A percentile compares a stretch with the other conserved stretches of the same genome.
phyloP scores from a whole-genome alignment of 1,284 basidiomycete species.

The Laetiporus sulphureus region DNA sequence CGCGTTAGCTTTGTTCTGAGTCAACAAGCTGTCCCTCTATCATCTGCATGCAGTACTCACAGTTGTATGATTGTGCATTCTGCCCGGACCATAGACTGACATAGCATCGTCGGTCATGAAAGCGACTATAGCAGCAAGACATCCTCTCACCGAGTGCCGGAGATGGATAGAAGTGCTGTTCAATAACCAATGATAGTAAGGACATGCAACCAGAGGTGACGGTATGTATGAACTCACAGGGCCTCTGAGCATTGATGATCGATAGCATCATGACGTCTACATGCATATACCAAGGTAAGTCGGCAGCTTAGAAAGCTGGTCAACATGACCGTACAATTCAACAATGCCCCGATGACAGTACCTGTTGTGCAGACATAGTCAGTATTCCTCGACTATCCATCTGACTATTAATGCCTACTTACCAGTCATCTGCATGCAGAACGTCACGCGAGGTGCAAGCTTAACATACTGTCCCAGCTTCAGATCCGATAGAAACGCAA shows the following conservation, averaged over 20 bases:
- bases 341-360: slow-evolving; percentile 8
- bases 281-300: not conserved
- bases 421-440: slow-evolving; percentile 40
- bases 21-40: not conserved
- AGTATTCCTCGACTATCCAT: not conserved
- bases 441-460: slow-evolving; percentile 55
- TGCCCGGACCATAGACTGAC: slow-evolving; percentile 41
- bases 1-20: slow-evolving; percentile 35
- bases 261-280: slow-evolving; percentile 41
- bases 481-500: slow-evolving; percentile 39
- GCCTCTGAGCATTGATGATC: slow-evolving; percentile 37
- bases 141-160: slow-evolving; percentile 20
- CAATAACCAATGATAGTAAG: no score
- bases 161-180: slow-evolving; percentile 25
- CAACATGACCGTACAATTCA: slow-evolving; percentile 7
- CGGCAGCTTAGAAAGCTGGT: not conserved
- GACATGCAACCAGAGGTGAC: slow-evolving; percentile 6
- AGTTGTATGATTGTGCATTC: slow-evolving; percentile 42
- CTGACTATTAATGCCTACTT: not conserved
- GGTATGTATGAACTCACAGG: slow-evolving; percentile 26
- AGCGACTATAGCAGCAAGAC: not conserved
- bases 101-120: not conserved
- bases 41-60: slow-evolving; percentile 11
- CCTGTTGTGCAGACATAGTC: not conserved
- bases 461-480: slow-evolving; percentile 51